Base-by-base conservation (phyloP, 441 rosid species). In the Flueggea neowawraea region DNA sequence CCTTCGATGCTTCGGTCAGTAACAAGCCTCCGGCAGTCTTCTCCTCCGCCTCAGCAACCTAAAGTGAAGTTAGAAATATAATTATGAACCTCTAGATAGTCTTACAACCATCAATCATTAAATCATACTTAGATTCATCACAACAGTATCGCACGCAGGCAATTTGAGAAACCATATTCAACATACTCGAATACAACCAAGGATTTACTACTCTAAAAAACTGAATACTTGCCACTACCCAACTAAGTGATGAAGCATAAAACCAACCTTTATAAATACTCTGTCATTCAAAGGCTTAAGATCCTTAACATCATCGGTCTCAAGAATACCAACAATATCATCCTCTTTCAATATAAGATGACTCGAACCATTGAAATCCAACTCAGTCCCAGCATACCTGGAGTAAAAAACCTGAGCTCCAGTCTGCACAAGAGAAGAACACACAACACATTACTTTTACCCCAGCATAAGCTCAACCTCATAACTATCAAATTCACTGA, bases 291-390 rank as follows among this genome's bases (percentile, higher is more conserved):
- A 72, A 43, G 99, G 99, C 77, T 87, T 86, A 62, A 95, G 99
- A 63, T 95, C 97, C 75, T 86, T 91, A 74, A 89, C 73, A 60
- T 91, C 97, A 55, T 88, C 90, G 0, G 97, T 91, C 77, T 95
- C 99, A 14, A 95, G 87, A 57, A 84, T 73, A 36, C 99, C 99
- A 49, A 95, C 84, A 49, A 91, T 80, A 68, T 89, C 99, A 73
- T 91, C 97, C 74, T 91, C 99, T 80, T 87, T 89, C 59, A 95
- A 65, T 33, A 95, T 83, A 62, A 95, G 90, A 70, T 95, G 99
- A 71, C 71, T 84, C 36, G 80, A 58, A 54, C 91, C 97, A 60
- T 86, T 75, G 78, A 91, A 89, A 39, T 89, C 96, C 47, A 95
- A 71, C 68, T 89, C 96, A 10, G 96, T 95, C 49, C 99, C 99